These are phyloP conservation scores for Geotrichum carabidarum DNA, from an alignment of 1,139 yeast species.

Conservation along the genomic window DNA sequence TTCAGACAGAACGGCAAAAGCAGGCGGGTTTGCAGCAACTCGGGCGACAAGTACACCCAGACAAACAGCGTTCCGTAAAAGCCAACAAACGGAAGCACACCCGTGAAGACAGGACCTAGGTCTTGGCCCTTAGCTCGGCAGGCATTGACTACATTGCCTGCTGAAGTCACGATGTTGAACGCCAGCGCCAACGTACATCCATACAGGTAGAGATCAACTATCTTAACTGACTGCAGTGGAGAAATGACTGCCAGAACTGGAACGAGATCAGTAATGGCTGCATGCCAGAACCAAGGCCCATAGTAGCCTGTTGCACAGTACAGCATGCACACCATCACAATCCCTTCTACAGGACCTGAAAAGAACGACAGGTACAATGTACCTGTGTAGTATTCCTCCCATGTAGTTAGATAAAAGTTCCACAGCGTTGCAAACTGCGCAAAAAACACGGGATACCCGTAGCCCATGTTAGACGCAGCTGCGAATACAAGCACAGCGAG, in stretches of 20 bases:
- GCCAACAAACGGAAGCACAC: conserved; percentile 63
- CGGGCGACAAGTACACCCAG: conserved; percentile 45
- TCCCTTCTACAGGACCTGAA: conserved; percentile 96
- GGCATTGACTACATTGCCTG: conserved; percentile 55
- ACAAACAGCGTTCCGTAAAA: conserved; percentile 55
- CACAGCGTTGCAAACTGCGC: conserved; percentile 70
- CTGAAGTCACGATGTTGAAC: conserved; percentile 70
- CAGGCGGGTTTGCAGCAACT: conserved; percentile 42
- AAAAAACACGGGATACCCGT: conserved; percentile 54
- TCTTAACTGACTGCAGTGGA: background rate
- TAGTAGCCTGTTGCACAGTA: conserved; percentile 59
- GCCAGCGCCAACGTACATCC: conserved; percentile 54
- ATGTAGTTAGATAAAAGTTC: conserved; percentile 83
- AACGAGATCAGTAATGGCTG: conserved; percentile 21
- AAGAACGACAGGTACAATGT: conserved; percentile 70
- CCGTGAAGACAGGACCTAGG: conserved; percentile 36
- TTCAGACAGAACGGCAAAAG: conserved; percentile 61
- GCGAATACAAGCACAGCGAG: conserved; percentile 68
- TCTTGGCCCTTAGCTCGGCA: too few species aligned
- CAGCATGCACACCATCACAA: conserved; percentile 54
- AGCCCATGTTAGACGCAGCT: conserved; percentile 69
- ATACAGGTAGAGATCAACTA: conserved; percentile 37
- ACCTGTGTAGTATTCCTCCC: conserved; percentile 96
- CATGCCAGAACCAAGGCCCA: conserved; percentile 69
- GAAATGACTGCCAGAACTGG: background rate